These are phyloP conservation scores for Colletotrichum horii DNA, from an alignment of 2,329 filamentous ascomycete genomes.

Conservation along the genomic window DNA sequence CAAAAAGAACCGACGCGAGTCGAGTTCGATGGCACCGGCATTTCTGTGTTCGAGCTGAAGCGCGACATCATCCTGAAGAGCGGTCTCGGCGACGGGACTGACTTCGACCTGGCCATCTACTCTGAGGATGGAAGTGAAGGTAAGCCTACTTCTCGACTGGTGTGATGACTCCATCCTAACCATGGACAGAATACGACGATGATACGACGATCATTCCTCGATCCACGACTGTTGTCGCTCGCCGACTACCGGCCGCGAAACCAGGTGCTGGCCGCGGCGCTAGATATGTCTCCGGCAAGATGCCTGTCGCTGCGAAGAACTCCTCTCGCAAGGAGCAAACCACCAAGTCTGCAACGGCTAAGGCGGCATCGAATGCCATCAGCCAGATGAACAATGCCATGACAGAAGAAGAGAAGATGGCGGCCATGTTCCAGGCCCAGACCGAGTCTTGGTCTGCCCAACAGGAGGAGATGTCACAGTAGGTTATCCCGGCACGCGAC, in stretches of 20 bases:
- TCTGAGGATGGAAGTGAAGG: constrained; percentile 91
- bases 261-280: constrained; percentile 89
- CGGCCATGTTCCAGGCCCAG: constrained; percentile 88
- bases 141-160: constrained; percentile 49
- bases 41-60: constrained; percentile 98
- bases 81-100: constrained; percentile 91
- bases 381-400: constrained; percentile 76
- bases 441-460: constrained; percentile 92
- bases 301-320: constrained; percentile 88
- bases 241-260: constrained; percentile 82
- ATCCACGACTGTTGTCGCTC: constrained; percentile 91
- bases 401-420: constrained; percentile 93
- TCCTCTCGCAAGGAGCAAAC: constrained; percentile 69
- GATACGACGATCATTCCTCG: constrained; percentile 97
- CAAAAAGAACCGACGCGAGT: constrained; percentile 94
- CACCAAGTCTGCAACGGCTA: constrained; percentile 62
- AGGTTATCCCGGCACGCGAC: constrained; percentile 34
- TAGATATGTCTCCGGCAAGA: constrained; percentile 94
- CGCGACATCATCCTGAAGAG: constrained; percentile 97
- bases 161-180: background rate
- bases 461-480: constrained; percentile 91
- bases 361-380: constrained; percentile 62
- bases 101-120: constrained; percentile 95
- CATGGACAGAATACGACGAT: constrained; percentile 85
- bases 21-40: constrained; percentile 95